Percentiles rank a stretch among this genome's conserved stretches.
Conservation (phyloP, 805 yeast genomes). For the Candida koratica region DNA sequence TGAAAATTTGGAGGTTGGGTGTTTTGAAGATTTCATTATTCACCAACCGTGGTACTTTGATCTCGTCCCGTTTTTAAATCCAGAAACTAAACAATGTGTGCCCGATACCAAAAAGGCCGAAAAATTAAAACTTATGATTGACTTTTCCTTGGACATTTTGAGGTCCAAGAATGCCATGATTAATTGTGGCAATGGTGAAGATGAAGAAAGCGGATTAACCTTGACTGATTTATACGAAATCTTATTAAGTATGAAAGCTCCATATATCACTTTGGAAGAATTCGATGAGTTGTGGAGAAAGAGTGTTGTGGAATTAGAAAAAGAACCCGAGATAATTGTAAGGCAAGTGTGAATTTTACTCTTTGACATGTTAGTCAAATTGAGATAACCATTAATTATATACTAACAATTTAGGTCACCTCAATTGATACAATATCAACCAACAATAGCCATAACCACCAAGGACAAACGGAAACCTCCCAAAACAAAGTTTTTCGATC, state of each 20-base stretch:
- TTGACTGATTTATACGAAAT: constrained; percentile 50
- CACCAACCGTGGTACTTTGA: constrained; percentile 51
- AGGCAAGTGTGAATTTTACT: constrained; percentile 55
- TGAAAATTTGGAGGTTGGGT: constrained; percentile 53
- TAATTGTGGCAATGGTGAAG: constrained; percentile 51
- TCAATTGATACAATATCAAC: constrained; percentile 18
- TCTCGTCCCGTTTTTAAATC: constrained; percentile 58
- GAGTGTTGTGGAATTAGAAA: constrained; percentile 56
- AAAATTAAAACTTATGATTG: constrained; percentile 59
- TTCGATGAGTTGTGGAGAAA: constrained; percentile 72
- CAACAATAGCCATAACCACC: constrained; percentile 14
- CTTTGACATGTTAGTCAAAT: neutral
- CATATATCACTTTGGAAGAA: constrained; percentile 53
- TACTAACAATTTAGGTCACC: constrained; percentile 28
- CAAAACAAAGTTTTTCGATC: constrained; percentile 62
- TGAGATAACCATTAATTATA: neutral
- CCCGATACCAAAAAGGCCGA: constrained; percentile 72
- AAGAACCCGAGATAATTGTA: constrained; percentile 68
- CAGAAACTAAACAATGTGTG: constrained; percentile 51
- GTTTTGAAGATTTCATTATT: constrained; percentile 63
- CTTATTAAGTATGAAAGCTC: constrained; percentile 44
- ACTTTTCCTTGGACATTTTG: constrained; percentile 61
- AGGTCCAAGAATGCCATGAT: constrained; percentile 64
- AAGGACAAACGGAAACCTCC: constrained; percentile 31
- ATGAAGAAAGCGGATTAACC: constrained; percentile 48